Base-by-base conservation (phyloP, 768 basidiomycete genomes). In the Gloeostereum incarnatum region DNA sequence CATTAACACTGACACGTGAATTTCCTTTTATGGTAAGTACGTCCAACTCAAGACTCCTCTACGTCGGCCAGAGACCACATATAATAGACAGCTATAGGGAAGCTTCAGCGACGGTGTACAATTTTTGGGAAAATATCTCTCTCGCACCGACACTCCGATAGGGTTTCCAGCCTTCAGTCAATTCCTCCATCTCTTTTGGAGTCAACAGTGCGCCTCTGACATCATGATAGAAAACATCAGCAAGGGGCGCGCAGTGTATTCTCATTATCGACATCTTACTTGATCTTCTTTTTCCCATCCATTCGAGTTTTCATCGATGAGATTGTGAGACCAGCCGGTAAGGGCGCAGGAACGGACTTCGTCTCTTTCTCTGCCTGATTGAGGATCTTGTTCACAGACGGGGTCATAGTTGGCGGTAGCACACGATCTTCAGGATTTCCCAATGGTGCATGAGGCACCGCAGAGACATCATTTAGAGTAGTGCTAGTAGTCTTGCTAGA, bases 51-150 rank as follows among this genome's bases (percentile, higher is more conserved):
- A 27, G 10, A 9, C 8, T 7, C 22, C 10, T 41, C 29, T 9
- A 41, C 57, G 41, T 77, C 73, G 6, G 77, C 73, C 39, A 88
- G 63, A 2, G 81, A 73, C 88, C 88, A 92, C 85, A 89, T 90
- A 58, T 86, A 89, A 57, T 82, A 89, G 17, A 86, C 81, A 36
- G 73, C 81, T 83, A 45, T 21, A 8, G 6, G 31, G 31, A 31
- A 36, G 36, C 13, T 42, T 41, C 23, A 45, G 30, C 14, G n/a
- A 35, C 14, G 22, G 4, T 41, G 5, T 29, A 7, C 29, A 40
- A 40, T 6, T 9, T 4, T 9, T 16, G 8, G 3, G 33, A 20
- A 56, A n/a, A n/a, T n/a, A n/a, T n/a, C n/a, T n/a, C n/a, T n/a
- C n/a, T n/a, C 73, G 42, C 48, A 82, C 84, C 89, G 21, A 92